Evolutionary conservation across 2,329 filamentous ascomycete genomes (phyloP), one percentile per base, ranked within the genome.

Genomic region (Fusarium avenaceum): DNA sequence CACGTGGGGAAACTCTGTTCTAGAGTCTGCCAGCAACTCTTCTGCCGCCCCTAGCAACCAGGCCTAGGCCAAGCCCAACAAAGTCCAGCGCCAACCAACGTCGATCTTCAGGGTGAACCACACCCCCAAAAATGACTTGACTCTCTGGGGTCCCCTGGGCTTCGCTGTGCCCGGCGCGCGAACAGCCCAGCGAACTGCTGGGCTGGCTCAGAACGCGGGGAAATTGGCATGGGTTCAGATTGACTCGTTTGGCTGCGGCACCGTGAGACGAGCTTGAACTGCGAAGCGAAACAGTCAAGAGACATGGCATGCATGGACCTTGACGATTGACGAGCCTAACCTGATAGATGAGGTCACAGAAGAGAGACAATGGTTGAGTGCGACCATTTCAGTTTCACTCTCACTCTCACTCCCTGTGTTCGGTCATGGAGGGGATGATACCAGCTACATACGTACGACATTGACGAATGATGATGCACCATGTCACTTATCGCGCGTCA

Each of bases 401-500:
- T 35, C 33, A 35, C 15, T 35, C 33, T 17, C 17, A 35, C 32
- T 17, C 15, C 24, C 6, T 61, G 46, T 62, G 59, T 39, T 47
- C 48, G 42, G 54, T 38, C 40, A 42, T 33, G 24, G 48, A 65
- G 63, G 54, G 66, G 44, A 54, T 63, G 45, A 32, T 64, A 40
- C 26, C 47, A 70, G 49, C 58, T 58, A 30, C 28, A 1, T 30
- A 30, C 28, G 28, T 30, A 33, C 50, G 22, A 65, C 51, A 43
- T 58, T 40, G 57, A 50, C 67, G 69, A 73, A 73, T 73, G 30
- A 50, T 45, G 48, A 39, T 32, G 64, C 39, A 61, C 61, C 67
- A 69, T 70, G 71, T 72, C 71, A 72, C 67, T 68, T 72, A 66
- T 72, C 63, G 67, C 63, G 48, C 61, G 57, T 63, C 54, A 50